Evolutionary conservation across 331 rosid genomes (phyloP).

Genomic region (Malus hybrid): DNA sequence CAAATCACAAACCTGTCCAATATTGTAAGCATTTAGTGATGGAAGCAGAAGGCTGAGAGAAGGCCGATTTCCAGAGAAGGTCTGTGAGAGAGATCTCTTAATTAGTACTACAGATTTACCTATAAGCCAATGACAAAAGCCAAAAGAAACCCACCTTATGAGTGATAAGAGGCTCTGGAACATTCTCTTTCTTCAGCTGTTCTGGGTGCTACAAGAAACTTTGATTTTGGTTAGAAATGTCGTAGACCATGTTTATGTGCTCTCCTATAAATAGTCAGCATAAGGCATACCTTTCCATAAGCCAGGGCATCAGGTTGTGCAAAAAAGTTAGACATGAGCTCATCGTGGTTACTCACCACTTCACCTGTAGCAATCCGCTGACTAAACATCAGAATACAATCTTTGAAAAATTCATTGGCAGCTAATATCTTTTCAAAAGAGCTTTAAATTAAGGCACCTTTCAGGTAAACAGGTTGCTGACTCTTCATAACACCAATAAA

Average conservation of each 20-base stretch:
- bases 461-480: constrained; percentile 93
- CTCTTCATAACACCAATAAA: constrained; percentile 90
- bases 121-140: constrained; percentile 1
- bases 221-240: constrained; percentile 8
- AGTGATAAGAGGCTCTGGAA: constrained; percentile 67
- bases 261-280: background rate
- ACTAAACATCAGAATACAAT: background rate
- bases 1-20: constrained; percentile 67
- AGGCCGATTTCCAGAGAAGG: constrained; percentile 90
- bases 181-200: constrained; percentile 80
- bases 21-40: constrained; percentile 69
- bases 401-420: constrained; percentile 3
- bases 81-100: constrained; percentile 35
- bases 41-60: constrained; percentile 87
- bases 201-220: constrained; percentile 48
- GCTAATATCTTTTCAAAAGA: background rate
- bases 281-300: constrained; percentile 41
- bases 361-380: constrained; percentile 43
- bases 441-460: constrained; percentile 36
- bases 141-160: constrained; percentile 61
- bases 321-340: constrained; percentile 89
- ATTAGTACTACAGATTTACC: constrained; percentile 14
- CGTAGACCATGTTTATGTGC: background rate
- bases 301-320: constrained; percentile 97
- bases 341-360: constrained; percentile 72